Evolutionary conservation across 495 filamentous ascomycete genomes (phyloP), one percentile per base, ranked within the genome.

Genomic region (Xylaria venustula): DNA sequence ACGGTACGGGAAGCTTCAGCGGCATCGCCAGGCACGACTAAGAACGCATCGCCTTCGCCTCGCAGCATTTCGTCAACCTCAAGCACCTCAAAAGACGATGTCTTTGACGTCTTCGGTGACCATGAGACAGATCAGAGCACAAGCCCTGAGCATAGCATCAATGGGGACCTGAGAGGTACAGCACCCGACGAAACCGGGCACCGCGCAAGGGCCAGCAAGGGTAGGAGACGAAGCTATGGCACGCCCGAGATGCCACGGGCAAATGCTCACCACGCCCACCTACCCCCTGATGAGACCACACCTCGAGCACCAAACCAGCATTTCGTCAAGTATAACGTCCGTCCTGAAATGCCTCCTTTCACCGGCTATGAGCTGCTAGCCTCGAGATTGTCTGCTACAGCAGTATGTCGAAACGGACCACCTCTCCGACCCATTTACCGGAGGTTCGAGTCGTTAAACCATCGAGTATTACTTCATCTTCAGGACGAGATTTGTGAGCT

Each of bases 401-500:
- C 62, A 19, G 52, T 59, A 19, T 41, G 64, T 20, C 57, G 52
- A 19, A 1, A 37, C 5, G 60, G 32, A 71, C 71, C 64, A 63
- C 2, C 63, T 68, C 2, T 78, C 88, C 30, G 81, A 80, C 90
- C 90, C 7, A 83, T 97, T 15, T 96, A 95, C 72, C 87, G 92
- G 36, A 88, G 88, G 60, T 97, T 97, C 66, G 89, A 90, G 67
- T 80, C 83, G 8, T 75, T 96, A 4, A 96, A 96, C 66, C 91
- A 96, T 68, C 87, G 93, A 17, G 78, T 96, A 12, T 80, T 97
- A 2, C 79, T 97, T 2, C 85, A 94, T 67, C 83, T 97, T 1
- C 93, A 96, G 74, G 90, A 94, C 67, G 91, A 96, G 69, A 85
- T 96, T 40, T 79, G 84, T 1, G 88, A 93, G 52, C 78, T 94